Percentiles rank a stretch among this genome's conserved stretches.
Conservation (phyloP, 2,329 filamentous ascomycete species). For the Fusarium multiceps region DNA sequence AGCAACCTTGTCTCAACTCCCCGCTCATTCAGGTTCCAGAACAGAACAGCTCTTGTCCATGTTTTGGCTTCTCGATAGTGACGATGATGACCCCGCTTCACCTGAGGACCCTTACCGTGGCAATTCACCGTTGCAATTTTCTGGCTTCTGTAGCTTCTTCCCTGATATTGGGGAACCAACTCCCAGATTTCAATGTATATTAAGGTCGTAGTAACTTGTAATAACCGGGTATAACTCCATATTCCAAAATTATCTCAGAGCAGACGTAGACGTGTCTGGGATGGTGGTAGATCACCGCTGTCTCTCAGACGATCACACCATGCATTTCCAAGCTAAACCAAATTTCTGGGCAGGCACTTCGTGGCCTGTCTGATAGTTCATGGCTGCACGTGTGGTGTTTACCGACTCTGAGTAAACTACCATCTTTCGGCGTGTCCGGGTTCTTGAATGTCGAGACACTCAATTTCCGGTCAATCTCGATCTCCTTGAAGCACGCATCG, state of each 20-base stretch:
- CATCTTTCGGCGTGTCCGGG: constrained; percentile 23
- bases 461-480: constrained; percentile 30
- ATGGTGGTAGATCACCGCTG: constrained; percentile 7
- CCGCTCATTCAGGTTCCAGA: constrained; percentile 28
- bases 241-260: constrained; percentile 9
- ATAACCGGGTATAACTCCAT: constrained; percentile 19
- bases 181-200: constrained; percentile 34
- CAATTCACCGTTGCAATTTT: constrained; percentile 11
- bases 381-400: constrained; percentile 30
- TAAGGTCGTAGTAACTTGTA: constrained; percentile 28
- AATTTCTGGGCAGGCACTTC: constrained; percentile 6
- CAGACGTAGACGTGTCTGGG: background rate
- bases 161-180: constrained; percentile 21
- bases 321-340: constrained; percentile 13
- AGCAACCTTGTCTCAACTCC: constrained; percentile 32
- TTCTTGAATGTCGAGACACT: background rate
- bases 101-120: constrained; percentile 30
- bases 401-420: constrained; percentile 9
- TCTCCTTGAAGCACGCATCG: constrained; percentile 9
- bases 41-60: constrained; percentile 21
- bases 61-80: constrained; percentile 1
- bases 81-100: constrained; percentile 31
- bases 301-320: constrained; percentile 29
- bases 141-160: constrained; percentile 19
- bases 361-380: constrained; percentile 22